These are phyloP conservation scores for Diaporthe nobilis DNA, from an alignment of 2,329 filamentous ascomycete genomes.

Conservation along the genomic window DNA sequence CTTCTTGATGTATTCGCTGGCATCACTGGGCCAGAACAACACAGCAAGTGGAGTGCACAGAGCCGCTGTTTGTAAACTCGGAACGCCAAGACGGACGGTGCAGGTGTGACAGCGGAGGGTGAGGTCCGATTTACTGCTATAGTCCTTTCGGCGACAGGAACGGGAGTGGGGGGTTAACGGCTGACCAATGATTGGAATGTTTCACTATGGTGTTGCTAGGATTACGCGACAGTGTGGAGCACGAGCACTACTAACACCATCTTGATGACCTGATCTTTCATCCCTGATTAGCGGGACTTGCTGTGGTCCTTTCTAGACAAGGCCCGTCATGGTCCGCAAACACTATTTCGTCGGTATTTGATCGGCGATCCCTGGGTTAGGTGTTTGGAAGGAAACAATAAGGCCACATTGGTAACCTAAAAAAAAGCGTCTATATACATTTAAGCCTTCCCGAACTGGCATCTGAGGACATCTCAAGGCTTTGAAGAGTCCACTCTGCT, in stretches of 20 bases:
- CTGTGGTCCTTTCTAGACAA: background rate
- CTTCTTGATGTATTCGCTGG: background rate
- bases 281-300: slow-evolving; percentile 17
- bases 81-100: slow-evolving; percentile 27
- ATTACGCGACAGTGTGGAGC: slow-evolving; percentile 1
- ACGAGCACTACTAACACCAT: background rate
- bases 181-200: slow-evolving; percentile 17
- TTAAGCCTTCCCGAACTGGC: background rate
- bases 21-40: background rate
- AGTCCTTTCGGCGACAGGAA: background rate
- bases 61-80: slow-evolving; percentile 19
- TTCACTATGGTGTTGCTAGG: background rate
- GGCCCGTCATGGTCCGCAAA: slow-evolving; percentile 5
- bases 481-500: no score
- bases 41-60: background rate
- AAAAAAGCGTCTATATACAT: no score
- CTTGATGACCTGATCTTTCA: background rate
- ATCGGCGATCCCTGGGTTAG: slow-evolving; percentile 6
- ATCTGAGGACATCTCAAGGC: background rate
- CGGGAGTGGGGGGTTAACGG: background rate
- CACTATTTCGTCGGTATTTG: background rate
- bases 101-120: slow-evolving; percentile 24
- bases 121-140: background rate
- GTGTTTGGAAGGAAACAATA: background rate
- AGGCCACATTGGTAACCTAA: background rate